Conservation (phyloP, 176 grass and related monocot species). For the Raddia distichophylla region DNA sequence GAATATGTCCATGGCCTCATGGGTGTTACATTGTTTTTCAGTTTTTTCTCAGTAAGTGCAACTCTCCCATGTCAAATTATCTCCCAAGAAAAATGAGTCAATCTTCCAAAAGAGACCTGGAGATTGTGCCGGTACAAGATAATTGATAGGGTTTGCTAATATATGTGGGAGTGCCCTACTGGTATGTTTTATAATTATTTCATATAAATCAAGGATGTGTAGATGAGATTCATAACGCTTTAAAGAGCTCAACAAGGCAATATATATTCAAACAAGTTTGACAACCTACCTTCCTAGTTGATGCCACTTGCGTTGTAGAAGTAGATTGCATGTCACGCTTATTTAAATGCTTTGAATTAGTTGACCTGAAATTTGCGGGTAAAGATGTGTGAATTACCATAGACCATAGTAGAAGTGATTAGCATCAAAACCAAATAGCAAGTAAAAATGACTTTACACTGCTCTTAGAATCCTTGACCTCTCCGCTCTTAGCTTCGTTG, state of each 20-base stretch:
- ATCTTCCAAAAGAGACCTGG: background rate
- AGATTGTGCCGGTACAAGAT: constrained; percentile 4
- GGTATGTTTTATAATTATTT: constrained; percentile 8
- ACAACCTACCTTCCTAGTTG: constrained; percentile 56
- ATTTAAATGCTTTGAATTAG: constrained; percentile 47
- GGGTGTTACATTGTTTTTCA: background rate
- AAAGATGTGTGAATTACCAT: constrained; percentile 32
- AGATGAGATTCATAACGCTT: constrained; percentile 27
- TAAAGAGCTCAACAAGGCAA: background rate
- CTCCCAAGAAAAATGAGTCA: background rate
- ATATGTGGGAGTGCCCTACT: background rate
- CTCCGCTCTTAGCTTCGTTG: constrained; percentile 76
- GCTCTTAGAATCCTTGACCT: constrained; percentile 61
- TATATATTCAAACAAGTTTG: background rate
- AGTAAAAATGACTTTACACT: constrained; percentile 60
- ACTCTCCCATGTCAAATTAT: background rate
- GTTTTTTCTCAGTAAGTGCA: background rate
- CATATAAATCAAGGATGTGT: background rate
- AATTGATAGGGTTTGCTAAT: constrained; percentile 24
- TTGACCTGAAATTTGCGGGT: constrained; percentile 55
- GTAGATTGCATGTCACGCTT: constrained; percentile 22
- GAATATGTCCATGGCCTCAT: constrained; percentile 5
- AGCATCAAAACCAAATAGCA: constrained; percentile 31
- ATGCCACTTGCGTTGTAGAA: constrained; percentile 30
- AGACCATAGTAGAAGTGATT: constrained; percentile 24